Evolutionary conservation across 306 rosid genomes (phyloP).

Genomic region (Glycine tomentella): DNA sequence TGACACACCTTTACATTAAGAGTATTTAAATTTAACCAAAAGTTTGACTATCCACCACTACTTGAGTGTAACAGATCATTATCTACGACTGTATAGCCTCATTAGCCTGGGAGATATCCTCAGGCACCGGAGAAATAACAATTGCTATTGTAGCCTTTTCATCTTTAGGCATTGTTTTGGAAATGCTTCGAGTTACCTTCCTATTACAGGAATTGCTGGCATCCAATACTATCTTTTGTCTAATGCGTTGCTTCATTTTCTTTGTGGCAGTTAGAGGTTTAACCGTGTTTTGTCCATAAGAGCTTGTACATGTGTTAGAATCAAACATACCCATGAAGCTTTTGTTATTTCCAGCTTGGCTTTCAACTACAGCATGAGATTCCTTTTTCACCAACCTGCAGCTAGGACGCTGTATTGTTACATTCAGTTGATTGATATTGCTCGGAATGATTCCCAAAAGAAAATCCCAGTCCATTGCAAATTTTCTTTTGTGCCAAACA

Average conservation of each 20-base stretch:
- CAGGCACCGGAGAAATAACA: slow-evolving; percentile 30
- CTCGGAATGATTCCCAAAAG: background rate
- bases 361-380: slow-evolving; percentile 28
- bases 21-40: background rate
- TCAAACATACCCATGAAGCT: slow-evolving; percentile 3
- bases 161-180: background rate
- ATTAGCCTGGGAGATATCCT: slow-evolving; percentile 51
- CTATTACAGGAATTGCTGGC: background rate
- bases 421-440: slow-evolving; percentile 21
- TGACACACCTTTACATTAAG: too few relatives aligned
- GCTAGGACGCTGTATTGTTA: background rate
- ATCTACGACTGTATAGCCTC: background rate
- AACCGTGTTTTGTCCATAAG: background rate
- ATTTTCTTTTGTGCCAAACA: slow-evolving; percentile 32
- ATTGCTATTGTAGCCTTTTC: background rate
- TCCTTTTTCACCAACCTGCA: slow-evolving; percentile 26
- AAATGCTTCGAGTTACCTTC: slow-evolving; percentile 46
- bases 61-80: background rate
- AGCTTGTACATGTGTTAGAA: background rate
- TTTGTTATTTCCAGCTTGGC: background rate
- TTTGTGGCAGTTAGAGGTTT: slow-evolving; percentile 27
- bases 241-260: background rate
- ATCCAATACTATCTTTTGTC: slow-evolving; percentile 34
- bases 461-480: slow-evolving; percentile 37
- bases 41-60: background rate